Conservation (phyloP, 345 rosid genomes). For the Bruguiera parviflora region DNA sequence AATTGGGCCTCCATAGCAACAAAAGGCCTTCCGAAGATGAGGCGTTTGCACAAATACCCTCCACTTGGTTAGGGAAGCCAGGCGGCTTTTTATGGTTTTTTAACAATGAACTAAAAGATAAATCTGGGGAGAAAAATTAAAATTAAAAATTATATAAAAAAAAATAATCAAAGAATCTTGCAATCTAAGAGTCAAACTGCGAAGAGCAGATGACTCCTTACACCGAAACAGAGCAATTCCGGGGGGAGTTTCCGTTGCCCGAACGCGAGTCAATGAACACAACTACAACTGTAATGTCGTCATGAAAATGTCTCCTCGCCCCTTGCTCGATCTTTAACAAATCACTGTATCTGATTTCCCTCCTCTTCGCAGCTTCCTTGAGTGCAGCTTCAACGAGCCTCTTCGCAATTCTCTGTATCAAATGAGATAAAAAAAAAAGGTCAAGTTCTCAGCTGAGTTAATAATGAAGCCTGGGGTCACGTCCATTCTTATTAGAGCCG, state of each 20-base stretch:
- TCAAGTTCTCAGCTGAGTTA: too few species aligned
- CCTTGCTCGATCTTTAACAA: conserved; percentile 23
- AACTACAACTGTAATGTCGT: conserved; percentile 25
- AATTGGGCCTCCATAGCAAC: too few species aligned
- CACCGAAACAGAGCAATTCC: conserved; percentile 40
- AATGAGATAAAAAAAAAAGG: neutral
- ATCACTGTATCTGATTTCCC: conserved; percentile 24
- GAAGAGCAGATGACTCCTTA: conserved; percentile 32
- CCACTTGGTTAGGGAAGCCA: too few species aligned
- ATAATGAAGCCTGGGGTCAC: too few species aligned
- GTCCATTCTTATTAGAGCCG: too few species aligned
- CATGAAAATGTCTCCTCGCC: conserved; percentile 33
- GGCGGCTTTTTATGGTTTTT: neutral
- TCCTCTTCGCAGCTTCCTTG: conserved; percentile 23
- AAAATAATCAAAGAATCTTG: neutral
- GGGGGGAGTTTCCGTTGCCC: conserved; percentile 10
- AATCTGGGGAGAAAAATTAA: neutral
- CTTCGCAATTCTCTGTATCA: conserved; percentile 22
- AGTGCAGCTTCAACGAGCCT: conserved; percentile 27
- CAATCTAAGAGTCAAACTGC: neutral
- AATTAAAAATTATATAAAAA: neutral
- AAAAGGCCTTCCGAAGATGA: too few species aligned
- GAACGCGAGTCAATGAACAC: conserved; percentile 24
- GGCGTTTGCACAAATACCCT: too few species aligned
- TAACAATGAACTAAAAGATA: neutral